Evolutionary conservation across 345 rosid species (phyloP), one percentile per base, ranked within the genome.

Genomic region (Lepidium aucheri): DNA sequence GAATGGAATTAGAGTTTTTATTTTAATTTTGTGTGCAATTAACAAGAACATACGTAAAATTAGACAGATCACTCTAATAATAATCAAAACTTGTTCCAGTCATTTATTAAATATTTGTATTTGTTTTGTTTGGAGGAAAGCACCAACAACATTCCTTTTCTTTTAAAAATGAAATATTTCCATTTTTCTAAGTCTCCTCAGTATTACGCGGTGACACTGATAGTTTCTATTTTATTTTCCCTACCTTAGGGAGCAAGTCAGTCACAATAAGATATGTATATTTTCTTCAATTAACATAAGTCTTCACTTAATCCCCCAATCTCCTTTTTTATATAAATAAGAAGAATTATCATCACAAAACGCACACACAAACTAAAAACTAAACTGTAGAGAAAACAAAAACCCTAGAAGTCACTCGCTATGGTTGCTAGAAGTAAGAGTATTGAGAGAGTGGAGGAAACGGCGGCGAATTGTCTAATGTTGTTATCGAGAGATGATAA

Each of bases 401-500:
- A 69, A 53, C 32, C 74, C 68, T 61, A 70, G 40, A 61, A 28
- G 18, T 13, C 8, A 26, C n/a, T 13, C 8, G 15, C n/a, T 17
- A 62, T 70, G 75, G 85, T 88, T 80, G 91, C 75, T 60, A 39
- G 3, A 69, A 78, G 49, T 76, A 65, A 18, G 82, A 68, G 20
- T 38, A 9, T 39, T 24, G 36, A 34, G 42, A 35, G 4, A 60
- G 9, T 26, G 74, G 50, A 12, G 42, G 73, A 51, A n/a, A 63
- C 34, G 30, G 10, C 35, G 24, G 89, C 80, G 3, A 80, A 58
- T 0, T 84, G 89, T 69, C 62, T 92, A 75, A 83, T 89, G 87
- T 68, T 89, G 7, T 77, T 89, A 26, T 76, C 91, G 1, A 83
- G 51, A 41, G 80, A 88, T 8, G 91, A 87, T 2, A 43, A 77